phyloP scores from a whole-genome alignment of 257 asterid genomes.

The Apocynum venetum region DNA sequence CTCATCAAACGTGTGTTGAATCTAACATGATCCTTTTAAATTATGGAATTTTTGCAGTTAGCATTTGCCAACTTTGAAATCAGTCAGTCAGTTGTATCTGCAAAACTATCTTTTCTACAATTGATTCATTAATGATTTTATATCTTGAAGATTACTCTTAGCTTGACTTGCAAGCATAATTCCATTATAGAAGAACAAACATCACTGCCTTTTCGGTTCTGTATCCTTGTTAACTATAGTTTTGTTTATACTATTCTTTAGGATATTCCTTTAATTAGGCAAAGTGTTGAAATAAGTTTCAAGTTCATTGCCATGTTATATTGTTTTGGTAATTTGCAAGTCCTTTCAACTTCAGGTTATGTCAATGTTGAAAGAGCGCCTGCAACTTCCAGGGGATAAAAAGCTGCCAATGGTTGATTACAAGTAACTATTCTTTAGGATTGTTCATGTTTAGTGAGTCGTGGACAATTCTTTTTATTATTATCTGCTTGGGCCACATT shows the following conservation, averaged over 20 bases:
- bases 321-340: not conserved
- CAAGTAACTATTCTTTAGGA: constrained; percentile 38
- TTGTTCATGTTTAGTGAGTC: not conserved
- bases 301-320: not conserved
- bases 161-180: not conserved
- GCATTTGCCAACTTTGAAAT: not conserved
- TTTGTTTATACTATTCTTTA: not conserved
- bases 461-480: constrained; percentile 5
- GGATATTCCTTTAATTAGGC: not conserved
- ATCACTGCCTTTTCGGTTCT: not conserved
- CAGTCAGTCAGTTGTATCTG: not conserved
- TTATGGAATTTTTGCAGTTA: not conserved
- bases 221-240: not conserved
- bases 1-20: not conserved
- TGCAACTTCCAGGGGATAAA: constrained; percentile 55
- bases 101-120: not conserved
- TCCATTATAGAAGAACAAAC: not conserved
- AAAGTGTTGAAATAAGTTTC: not conserved
- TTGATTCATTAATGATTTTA: not conserved
- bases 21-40: not conserved
- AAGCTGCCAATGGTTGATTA: constrained; percentile 82
- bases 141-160: not conserved
- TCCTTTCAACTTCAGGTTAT: constrained; percentile 45
- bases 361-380: constrained; percentile 79
- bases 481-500: not conserved